Evolutionary conservation across 768 basidiomycete species (phyloP), one percentile per base, ranked within the genome.

Genomic region (Tylopilus felleus): DNA sequence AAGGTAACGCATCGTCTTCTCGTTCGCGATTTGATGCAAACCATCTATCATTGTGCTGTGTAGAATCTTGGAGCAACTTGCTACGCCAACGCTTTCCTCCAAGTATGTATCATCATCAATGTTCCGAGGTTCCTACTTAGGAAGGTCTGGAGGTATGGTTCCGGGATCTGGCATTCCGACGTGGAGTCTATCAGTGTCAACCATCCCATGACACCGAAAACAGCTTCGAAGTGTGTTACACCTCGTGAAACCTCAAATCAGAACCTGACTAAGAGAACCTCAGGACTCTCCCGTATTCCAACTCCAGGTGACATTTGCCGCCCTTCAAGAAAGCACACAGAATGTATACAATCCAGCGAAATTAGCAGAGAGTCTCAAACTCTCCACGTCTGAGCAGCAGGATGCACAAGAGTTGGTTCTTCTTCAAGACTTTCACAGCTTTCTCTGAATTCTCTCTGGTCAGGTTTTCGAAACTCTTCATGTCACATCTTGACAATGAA

Each of bases 1-100:
- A 89, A 81, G 77, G 93, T 88, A 63, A 17, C 73, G 63, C 33
- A 25, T 36, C 25, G 7, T 29, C 13, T 31, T 38, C 52, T 31
- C 40, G 1, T 13, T 21, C 25, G 13, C 16, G 43, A 40, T 41
- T 40, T 35, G 44, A 38, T 42, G 51, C n/a, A 46, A 43, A 33
- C 22, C 2, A 41, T 61, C 39, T 31, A 36, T 41, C 45, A 45
- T 42, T 21, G 29, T 57, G 29, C 29, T 19, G 17, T 2, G 36
- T 63, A 94, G 93, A 98, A 98, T 68, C 81, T 98, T 19, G 96
- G 96, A 5, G 95, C 95, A 17, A 98, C 96, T 4, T 98, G 96
- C 67, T 98, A 98, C 61, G 94, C 92, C 56, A 97, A 97, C 69
- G 93, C 93, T 19, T 97, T 90, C 57, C 78, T 98, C 42, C 95